These are phyloP conservation scores for Cyclocybe cylindracea DNA, from an alignment of 768 basidiomycete species.

Conservation along the genomic window DNA sequence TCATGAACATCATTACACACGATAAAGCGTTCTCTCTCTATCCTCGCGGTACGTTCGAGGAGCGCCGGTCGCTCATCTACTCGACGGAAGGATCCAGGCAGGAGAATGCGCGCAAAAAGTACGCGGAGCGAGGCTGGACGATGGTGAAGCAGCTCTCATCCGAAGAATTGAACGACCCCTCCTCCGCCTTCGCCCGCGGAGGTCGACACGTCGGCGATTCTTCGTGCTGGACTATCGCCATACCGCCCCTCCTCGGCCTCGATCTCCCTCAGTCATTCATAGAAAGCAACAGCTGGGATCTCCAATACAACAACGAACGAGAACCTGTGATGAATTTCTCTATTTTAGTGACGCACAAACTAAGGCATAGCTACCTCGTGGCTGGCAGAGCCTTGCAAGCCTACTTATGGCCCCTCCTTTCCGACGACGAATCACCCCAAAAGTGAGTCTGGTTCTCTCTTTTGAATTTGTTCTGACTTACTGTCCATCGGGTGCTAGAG, in stretches of 20 bases:
- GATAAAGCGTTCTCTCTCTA: slow-evolving; percentile 41
- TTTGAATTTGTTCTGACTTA: too few relatives aligned
- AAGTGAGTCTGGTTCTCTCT: too few relatives aligned
- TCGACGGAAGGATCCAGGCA: background rate
- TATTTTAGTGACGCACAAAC: background rate
- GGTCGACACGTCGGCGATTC: slow-evolving; percentile 33
- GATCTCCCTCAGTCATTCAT: background rate
- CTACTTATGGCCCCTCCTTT: too few relatives aligned
- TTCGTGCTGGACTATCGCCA: slow-evolving; percentile 27
- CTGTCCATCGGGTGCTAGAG: too few relatives aligned
- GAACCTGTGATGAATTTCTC: background rate
- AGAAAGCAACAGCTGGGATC: slow-evolving; percentile 6
- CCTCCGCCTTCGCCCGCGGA: slow-evolving; percentile 17
- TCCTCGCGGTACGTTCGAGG: slow-evolving; percentile 41
- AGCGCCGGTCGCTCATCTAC: slow-evolving; percentile 1
- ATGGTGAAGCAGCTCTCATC: slow-evolving; percentile 4
- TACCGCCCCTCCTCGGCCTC: slow-evolving; percentile 11
- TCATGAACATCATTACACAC: slow-evolving; percentile 39
- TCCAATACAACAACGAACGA: background rate
- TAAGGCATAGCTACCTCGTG: slow-evolving; percentile 8
- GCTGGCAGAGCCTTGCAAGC: background rate
- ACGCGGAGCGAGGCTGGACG: slow-evolving; percentile 37
- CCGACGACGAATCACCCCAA: too few relatives aligned
- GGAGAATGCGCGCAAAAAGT: slow-evolving; percentile 28
- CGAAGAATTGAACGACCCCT: slow-evolving; percentile 9